These are phyloP conservation scores for Colletotrichum sp. DNA, from an alignment of 2,329 filamentous ascomycete species.

Conservation along the genomic window DNA sequence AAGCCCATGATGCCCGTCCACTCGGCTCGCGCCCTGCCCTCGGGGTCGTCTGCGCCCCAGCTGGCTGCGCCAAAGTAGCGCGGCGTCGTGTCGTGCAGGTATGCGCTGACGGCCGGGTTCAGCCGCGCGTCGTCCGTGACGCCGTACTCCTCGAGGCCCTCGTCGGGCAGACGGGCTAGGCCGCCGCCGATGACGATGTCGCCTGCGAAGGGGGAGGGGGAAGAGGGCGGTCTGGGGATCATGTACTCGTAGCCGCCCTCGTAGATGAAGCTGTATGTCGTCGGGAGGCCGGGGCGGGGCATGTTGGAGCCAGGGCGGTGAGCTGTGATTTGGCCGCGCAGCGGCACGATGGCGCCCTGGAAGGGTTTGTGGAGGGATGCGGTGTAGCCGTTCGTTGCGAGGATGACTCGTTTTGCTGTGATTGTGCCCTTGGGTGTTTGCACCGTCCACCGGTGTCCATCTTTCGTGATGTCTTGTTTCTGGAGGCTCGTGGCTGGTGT, in stretches of 20 bases:
- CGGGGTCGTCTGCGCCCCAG: conserved; percentile 50
- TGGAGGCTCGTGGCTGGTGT: conserved; percentile 7
- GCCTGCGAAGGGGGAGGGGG: conserved; percentile 42
- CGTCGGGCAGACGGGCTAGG: conserved; percentile 41
- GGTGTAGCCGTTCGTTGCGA: conserved; percentile 34
- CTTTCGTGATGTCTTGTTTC: not conserved
- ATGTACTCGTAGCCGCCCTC: conserved; percentile 70
- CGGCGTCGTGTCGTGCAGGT: conserved; percentile 46
- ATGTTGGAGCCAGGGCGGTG: conserved; percentile 38
- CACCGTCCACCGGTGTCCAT: conserved; percentile 5
- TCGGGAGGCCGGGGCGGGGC: conserved; percentile 41
- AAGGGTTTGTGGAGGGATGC: conserved; percentile 26
- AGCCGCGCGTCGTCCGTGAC: conserved; percentile 60
- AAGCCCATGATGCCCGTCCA: conserved; percentile 66
- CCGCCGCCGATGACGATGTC: conserved; percentile 70
- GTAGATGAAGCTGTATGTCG: conserved; percentile 68
- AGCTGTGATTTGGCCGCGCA: conserved; percentile 23
- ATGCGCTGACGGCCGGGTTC: conserved; percentile 56
- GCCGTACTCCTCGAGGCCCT: conserved; percentile 55
- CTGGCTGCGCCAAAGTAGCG: conserved; percentile 55
- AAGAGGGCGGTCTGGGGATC: conserved; percentile 58
- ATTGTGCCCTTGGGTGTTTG: conserved; percentile 26
- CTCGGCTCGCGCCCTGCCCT: conserved; percentile 45
- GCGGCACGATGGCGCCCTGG: conserved; percentile 24
- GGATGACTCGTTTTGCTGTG: conserved; percentile 24